These are phyloP conservation scores for Forsythia viridissima DNA, from an alignment of 257 asterid species.

Conservation along the genomic window DNA sequence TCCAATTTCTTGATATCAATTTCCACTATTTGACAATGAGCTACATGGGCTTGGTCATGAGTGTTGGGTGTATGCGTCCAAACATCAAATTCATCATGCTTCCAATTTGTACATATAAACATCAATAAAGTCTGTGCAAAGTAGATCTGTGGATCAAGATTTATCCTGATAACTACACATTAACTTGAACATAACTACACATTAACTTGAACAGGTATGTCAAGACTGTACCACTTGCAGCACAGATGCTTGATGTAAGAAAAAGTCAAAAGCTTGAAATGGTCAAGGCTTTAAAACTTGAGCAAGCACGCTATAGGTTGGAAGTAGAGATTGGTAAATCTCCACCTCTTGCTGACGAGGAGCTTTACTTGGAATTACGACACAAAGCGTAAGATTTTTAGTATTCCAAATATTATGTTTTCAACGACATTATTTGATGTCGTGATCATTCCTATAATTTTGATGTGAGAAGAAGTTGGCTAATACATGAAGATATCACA, in stretches of 20 bases:
- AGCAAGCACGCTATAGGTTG: constrained; percentile 83
- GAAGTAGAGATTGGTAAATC: constrained; percentile 98
- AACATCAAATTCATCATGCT: constrained; percentile 2
- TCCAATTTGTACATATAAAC: not conserved
- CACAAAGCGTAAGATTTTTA: constrained; percentile 73
- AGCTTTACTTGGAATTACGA: constrained; percentile 71
- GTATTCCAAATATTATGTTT: not conserved
- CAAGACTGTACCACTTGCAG: constrained; percentile 89
- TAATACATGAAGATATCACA: not conserved
- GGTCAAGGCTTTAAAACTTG: constrained; percentile 70
- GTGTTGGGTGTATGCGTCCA: not conserved
- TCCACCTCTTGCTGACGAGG: constrained; percentile 91
- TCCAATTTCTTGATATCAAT: constrained; percentile 8
- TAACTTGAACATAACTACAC: constrained; percentile 41
- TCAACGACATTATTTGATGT: not conserved
- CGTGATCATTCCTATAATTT: not conserved
- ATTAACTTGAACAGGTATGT: constrained; percentile 71
- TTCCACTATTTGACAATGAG: not conserved
- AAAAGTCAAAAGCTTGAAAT: constrained; percentile 82
- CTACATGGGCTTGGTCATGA: constrained; percentile 5
- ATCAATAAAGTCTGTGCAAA: not conserved
- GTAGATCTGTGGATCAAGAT: not conserved
- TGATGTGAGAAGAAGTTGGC: not conserved
- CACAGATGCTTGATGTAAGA: constrained; percentile 84
- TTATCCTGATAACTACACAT: constrained; percentile 2